Evolutionary conservation across 2,329 filamentous ascomycete species (phyloP).

Genomic region (Fusarium coffeatum): DNA sequence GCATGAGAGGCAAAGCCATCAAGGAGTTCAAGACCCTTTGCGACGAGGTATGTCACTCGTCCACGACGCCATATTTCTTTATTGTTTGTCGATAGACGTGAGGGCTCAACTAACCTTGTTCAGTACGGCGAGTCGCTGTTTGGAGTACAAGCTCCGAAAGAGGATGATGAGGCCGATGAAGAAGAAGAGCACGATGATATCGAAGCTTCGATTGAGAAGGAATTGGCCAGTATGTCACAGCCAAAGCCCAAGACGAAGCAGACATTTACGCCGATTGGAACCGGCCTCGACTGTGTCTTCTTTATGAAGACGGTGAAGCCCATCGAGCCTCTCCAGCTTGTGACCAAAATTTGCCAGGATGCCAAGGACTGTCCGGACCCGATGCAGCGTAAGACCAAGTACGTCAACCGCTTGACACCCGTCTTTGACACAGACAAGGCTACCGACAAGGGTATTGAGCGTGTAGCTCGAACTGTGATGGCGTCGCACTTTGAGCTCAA

Average conservation of each 20-base stretch:
- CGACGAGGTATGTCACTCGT: slow-evolving; percentile 64
- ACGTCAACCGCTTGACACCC: slow-evolving; percentile 69
- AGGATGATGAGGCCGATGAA: slow-evolving; percentile 48
- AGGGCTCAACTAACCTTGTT: slow-evolving; percentile 18
- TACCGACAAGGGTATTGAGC: slow-evolving; percentile 74
- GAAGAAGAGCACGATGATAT: slow-evolving; percentile 69
- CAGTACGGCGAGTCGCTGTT: slow-evolving; percentile 76
- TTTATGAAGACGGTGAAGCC: slow-evolving; percentile 69
- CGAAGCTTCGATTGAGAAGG: slow-evolving; percentile 76
- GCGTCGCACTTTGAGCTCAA: slow-evolving; percentile 69
- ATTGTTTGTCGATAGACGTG: not conserved
- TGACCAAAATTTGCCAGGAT: slow-evolving; percentile 66
- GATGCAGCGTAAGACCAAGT: slow-evolving; percentile 61
- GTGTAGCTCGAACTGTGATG: slow-evolving; percentile 72
- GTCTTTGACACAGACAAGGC: slow-evolving; percentile 70
- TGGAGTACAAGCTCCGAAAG: slow-evolving; percentile 57
- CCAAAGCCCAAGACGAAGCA: slow-evolving; percentile 57
- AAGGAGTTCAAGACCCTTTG: slow-evolving; percentile 75
- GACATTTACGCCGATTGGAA: slow-evolving; percentile 64
- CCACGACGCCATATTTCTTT: not conserved
- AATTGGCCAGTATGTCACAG: slow-evolving; percentile 68
- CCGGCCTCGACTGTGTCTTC: slow-evolving; percentile 71
- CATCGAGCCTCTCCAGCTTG: slow-evolving; percentile 67
- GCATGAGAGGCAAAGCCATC: slow-evolving; percentile 76
- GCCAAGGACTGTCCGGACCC: slow-evolving; percentile 58